Conservation (phyloP, 2,329 filamentous ascomycete species). For the Hymenoscyphus infarciens region DNA sequence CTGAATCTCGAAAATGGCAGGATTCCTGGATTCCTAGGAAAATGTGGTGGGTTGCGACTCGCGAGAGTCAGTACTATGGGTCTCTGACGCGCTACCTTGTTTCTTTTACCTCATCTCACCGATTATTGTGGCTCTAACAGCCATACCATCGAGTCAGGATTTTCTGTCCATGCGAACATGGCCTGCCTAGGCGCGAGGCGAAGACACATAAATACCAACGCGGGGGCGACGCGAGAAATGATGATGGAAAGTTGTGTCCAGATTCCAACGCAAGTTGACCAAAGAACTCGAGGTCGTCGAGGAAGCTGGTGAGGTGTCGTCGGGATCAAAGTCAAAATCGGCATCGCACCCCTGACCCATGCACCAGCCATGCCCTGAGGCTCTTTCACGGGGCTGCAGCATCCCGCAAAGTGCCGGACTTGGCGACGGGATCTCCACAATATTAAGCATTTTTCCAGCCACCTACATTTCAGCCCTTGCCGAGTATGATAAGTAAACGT, state of each 20-base stretch:
- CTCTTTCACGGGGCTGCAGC: neutral
- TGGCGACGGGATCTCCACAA: neutral
- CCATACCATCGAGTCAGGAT: slow-evolving; percentile 5
- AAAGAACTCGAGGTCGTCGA: neutral
- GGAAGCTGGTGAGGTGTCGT: neutral
- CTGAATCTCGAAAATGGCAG: neutral
- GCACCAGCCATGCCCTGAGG: neutral
- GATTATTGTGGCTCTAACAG: slow-evolving; percentile 8
- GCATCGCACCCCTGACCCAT: neutral
- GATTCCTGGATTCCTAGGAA: neutral
- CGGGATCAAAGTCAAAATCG: neutral
- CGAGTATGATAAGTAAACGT: too few species aligned
- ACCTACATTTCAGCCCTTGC: too few species aligned
- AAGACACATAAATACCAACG: slow-evolving; percentile 1
- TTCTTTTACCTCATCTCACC: slow-evolving; percentile 11
- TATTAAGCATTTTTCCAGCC: neutral
- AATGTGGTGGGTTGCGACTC: neutral
- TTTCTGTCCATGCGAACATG: neutral
- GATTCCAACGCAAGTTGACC: too few species aligned
- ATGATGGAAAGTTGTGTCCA: too few species aligned
- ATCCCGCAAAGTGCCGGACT: neutral
- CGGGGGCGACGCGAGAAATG: neutral
- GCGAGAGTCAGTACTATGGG: neutral
- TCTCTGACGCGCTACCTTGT: neutral
- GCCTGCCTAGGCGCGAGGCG: neutral